Base-by-base conservation (phyloP, 1,284 basidiomycete species). In the Irpex rosettiformis region DNA sequence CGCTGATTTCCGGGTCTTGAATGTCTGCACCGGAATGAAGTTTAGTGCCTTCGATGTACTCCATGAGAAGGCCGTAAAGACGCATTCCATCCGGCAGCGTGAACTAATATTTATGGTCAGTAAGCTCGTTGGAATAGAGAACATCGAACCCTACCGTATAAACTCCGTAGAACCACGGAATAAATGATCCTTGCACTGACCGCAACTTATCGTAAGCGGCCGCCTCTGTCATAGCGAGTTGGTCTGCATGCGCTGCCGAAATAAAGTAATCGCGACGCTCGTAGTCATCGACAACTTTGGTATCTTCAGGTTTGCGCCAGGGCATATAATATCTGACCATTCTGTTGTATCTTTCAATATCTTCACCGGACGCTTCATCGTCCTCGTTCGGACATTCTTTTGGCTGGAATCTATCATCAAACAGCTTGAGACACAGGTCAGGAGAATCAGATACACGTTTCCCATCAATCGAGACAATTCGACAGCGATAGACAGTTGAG, bases 131-230 rank as follows among this genome's bases (percentile, higher is more conserved):
- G 18, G n/a, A 16, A 21, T n/a, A 21, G n/a, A 18, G 4, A 27
- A 25, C 3, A 21, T n/a, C 18, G 24, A 18, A n/a, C n/a, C n/a
- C 11, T n/a, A 56, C 55, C 55, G 54, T 24, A 25, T 56, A 37
- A 11, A 24, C 25, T 13, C 55, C 55, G 22, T 52, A 56, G 55
- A 56, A 56, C 55, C 55, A 56, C 16, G 55, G 55, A 10, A 56
- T 24, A 22, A 56, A 10, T 8, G 55, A 51, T 25, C 55, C 55
- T 56, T 56, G 55, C 25, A 56, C 55, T 10, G 29, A 11, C 6
- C 55, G 42, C 11, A 56, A 42, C 43, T 56, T 56, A 37, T 56
- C 21, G 27, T 56, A 56, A 8, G 55, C 43, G 24, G 27, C 21
- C 21, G 24, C 55, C 45, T 56, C 55, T 6, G 13, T 55, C 22